Conservation (phyloP, 805 yeast species). For the Wickerhamomyces rabaulensis region DNA sequence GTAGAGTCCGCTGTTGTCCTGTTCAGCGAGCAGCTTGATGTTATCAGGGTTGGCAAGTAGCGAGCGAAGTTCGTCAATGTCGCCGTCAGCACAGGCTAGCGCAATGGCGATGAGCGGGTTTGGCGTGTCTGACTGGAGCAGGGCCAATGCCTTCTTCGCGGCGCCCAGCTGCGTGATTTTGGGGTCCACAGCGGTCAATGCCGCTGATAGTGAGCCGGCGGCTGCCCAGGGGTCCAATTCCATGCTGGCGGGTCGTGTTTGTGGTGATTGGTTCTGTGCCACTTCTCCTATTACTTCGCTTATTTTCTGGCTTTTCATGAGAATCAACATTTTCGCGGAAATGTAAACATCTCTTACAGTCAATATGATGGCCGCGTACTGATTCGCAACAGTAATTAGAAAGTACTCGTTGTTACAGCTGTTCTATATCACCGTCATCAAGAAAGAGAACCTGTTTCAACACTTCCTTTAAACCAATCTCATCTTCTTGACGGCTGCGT, state of each 20-base stretch:
- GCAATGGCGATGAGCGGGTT: slow-evolving; percentile 30
- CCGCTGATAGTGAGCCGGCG: slow-evolving; percentile 2
- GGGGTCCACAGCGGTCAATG: slow-evolving; percentile 2
- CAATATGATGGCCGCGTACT: too few species aligned
- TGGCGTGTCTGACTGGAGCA: slow-evolving; percentile 15
- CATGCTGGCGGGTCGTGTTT: slow-evolving; percentile 1
- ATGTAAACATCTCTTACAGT: too few species aligned
- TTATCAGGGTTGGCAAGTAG: slow-evolving; percentile 25
- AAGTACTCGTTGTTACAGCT: too few species aligned
- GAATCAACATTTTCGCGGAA: neutral
- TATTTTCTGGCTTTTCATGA: too few species aligned
- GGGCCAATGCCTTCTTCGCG: slow-evolving; percentile 14
- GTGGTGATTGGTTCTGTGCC: too few species aligned
- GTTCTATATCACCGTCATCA: too few species aligned
- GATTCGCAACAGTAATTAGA: too few species aligned
- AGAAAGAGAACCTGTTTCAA: too few species aligned
- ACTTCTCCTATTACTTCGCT: too few species aligned
- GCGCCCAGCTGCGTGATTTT: slow-evolving; percentile 12
- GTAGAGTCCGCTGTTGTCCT: slow-evolving; percentile 38
- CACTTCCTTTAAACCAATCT: too few species aligned
- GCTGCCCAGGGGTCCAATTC: slow-evolving; percentile 13
- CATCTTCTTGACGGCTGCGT: too few species aligned
- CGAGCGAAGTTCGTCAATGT: slow-evolving; percentile 14
- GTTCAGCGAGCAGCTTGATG: slow-evolving; percentile 20
- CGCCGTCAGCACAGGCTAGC: slow-evolving; percentile 35